phyloP scores from a whole-genome alignment of 257 asterid genomes.

The Rauvolfia tetraphylla region DNA sequence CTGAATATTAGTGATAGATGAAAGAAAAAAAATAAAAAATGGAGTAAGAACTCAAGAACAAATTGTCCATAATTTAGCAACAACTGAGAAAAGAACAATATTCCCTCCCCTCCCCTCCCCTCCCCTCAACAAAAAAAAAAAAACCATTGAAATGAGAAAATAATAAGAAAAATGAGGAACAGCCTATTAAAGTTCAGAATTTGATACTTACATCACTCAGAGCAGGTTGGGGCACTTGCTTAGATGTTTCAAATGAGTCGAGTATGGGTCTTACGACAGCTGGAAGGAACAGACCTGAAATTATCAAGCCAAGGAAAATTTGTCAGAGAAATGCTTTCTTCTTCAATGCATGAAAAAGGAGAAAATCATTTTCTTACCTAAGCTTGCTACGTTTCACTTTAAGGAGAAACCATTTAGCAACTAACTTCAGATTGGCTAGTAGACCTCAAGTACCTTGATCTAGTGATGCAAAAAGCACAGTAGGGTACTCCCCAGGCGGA shows the following conservation, averaged over 20 bases:
- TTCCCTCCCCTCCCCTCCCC: no score
- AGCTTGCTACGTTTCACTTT: conserved; percentile 1
- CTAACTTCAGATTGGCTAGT: background rate
- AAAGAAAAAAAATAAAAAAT: background rate
- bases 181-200: background rate
- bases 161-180: conserved; percentile 8
- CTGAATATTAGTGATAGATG: no score
- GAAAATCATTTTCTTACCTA: background rate
- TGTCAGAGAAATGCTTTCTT: conserved; percentile 9
- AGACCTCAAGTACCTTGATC: background rate
- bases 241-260: conserved; percentile 74
- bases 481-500: background rate
- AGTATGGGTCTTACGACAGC: conserved; percentile 94
- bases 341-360: background rate
- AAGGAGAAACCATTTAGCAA: background rate
- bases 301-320: conserved; percentile 12
- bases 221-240: conserved; percentile 69
- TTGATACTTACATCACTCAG: conserved; percentile 62
- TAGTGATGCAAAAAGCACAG: background rate
- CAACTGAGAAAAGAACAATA: background rate
- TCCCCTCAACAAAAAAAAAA: no score
- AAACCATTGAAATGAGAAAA: background rate
- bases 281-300: conserved; percentile 89
- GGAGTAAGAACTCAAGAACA: background rate
- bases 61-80: background rate